Conservation (phyloP, 139 green algal genomes). For the Micractinium sp. region DNA sequence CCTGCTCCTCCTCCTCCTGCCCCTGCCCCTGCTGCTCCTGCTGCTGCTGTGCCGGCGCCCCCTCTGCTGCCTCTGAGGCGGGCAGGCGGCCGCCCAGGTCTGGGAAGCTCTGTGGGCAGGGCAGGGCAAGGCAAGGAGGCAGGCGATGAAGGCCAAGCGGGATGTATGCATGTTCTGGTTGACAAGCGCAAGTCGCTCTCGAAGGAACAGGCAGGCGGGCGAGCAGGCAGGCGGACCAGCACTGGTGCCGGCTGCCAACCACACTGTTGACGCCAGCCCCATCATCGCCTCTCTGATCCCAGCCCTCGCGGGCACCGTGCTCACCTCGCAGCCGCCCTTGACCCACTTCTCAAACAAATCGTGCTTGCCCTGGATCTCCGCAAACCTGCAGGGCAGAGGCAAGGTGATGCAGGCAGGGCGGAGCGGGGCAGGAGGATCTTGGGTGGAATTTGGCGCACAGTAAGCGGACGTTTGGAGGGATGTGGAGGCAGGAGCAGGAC, state of each 20-base stretch:
- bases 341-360: constrained; percentile 48
- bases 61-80: not conserved
- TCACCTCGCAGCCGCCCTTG: constrained; percentile 37
- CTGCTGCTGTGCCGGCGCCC: too few relatives aligned
- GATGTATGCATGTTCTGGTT: too few relatives aligned
- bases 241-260: too few relatives aligned
- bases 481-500: not conserved
- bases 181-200: too few relatives aligned
- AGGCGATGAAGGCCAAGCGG: too few relatives aligned
- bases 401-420: not conserved
- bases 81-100: not conserved
- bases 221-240: too few relatives aligned
- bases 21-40: not conserved
- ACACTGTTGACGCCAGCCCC: too few relatives aligned
- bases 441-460: too few relatives aligned
- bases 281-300: too few relatives aligned
- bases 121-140: not conserved
- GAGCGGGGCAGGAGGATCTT: too few relatives aligned
- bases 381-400: not conserved
- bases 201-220: too few relatives aligned
- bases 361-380: constrained; percentile 14
- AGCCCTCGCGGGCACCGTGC: not conserved
- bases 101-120: not conserved
- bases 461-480: not conserved
- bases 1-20: not conserved